A percentile compares a stretch with the other conserved stretches of the same genome.
Evolutionary conservation across 2,329 filamentous ascomycete genomes (phyloP).

Genomic region (Colletotrichum trifolii): DNA sequence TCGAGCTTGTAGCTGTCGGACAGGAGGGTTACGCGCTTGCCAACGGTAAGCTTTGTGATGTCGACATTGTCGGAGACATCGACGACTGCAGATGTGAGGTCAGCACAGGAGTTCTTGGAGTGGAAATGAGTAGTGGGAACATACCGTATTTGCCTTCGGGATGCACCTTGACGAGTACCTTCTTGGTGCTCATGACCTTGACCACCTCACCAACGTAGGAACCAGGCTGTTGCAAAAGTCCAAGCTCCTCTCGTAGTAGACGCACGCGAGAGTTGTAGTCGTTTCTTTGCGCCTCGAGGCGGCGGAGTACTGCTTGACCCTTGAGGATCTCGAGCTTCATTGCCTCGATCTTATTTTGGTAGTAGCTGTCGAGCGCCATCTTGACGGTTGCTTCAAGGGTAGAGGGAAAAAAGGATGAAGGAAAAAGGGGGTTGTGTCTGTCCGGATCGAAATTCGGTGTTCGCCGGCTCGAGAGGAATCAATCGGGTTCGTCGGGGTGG

Average conservation of each 20-base stretch:
- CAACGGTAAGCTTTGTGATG: constrained; percentile 92
- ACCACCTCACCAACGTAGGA: constrained; percentile 99
- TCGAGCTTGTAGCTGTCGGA: constrained; percentile 99
- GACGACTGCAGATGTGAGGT: constrained; percentile 73
- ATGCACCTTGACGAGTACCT: constrained; percentile 98
- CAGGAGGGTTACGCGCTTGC: constrained; percentile 95
- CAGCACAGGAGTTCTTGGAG: background rate
- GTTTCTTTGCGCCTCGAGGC: constrained; percentile 97
- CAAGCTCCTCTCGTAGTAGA: constrained; percentile 92
- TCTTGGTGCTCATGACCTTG: constrained; percentile 99
- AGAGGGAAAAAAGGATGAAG: constrained; percentile 35
- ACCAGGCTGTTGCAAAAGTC: constrained; percentile 93
- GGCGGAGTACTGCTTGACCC: constrained; percentile 92
- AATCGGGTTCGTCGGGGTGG: constrained; percentile 24
- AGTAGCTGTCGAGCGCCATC: constrained; percentile 99
- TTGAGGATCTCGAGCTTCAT: constrained; percentile 99
- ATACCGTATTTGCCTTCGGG: constrained; percentile 99
- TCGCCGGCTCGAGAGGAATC: background rate
- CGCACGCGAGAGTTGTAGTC: constrained; percentile 99
- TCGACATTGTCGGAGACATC: constrained; percentile 96
- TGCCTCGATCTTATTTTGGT: constrained; percentile 99
- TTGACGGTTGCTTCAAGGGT: constrained; percentile 52
- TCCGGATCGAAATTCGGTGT: background rate
- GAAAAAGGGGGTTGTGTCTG: constrained; percentile 32
- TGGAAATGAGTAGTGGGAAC: constrained; percentile 42